Percentiles rank a stretch among this genome's conserved stretches.
Evolutionary conservation across 1,284 basidiomycete genomes (phyloP).

Genomic region (Tremellales sp.): DNA sequence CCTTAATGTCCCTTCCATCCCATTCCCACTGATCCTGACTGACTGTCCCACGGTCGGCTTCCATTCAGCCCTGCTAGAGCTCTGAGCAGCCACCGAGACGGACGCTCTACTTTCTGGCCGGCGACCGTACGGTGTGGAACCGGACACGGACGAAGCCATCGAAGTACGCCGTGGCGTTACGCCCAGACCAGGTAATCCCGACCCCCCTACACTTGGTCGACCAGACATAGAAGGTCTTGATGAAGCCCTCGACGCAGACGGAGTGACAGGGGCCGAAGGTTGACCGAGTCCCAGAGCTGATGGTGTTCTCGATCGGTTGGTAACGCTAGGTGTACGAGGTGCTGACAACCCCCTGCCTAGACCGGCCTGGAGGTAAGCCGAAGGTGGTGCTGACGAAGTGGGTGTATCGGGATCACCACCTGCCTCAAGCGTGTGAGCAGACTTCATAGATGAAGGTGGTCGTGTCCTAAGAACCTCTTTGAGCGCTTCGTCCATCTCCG

Average conservation of each 20-base stretch:
- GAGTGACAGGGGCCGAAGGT: slow-evolving; percentile 19
- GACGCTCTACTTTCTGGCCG: slow-evolving; percentile 38
- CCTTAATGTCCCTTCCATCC: slow-evolving; percentile 71
- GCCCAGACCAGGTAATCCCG: slow-evolving; percentile 18
- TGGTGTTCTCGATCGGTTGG: slow-evolving; percentile 25
- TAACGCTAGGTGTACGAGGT: slow-evolving; percentile 28
- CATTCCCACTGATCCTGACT: slow-evolving; percentile 74
- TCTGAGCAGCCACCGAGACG: slow-evolving; percentile 10
- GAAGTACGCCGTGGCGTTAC: slow-evolving; percentile 32
- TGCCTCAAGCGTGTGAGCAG: slow-evolving; percentile 2
- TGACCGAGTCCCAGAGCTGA: slow-evolving; percentile 17
- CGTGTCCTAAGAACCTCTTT: slow-evolving; percentile 32
- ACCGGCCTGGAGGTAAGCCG: slow-evolving; percentile 7
- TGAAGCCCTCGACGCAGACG: slow-evolving; percentile 25
- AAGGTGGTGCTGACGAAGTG: slow-evolving; percentile 10
- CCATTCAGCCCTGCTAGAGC: slow-evolving; percentile 18
- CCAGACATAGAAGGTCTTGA: slow-evolving; percentile 25
- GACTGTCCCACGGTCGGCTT: slow-evolving; percentile 60
- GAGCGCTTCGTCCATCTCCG: slow-evolving; percentile 37
- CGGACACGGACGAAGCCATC: slow-evolving; percentile 31
- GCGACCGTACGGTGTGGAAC: slow-evolving; percentile 30
- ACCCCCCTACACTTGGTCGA: slow-evolving; percentile 27
- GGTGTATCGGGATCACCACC: slow-evolving; percentile 34
- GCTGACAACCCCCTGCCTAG: slow-evolving; percentile 7
- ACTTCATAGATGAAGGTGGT: slow-evolving; percentile 25